These are phyloP conservation scores for Gaillardinia entomophila DNA, from an alignment of 805 yeast species.

Conservation along the genomic window DNA sequence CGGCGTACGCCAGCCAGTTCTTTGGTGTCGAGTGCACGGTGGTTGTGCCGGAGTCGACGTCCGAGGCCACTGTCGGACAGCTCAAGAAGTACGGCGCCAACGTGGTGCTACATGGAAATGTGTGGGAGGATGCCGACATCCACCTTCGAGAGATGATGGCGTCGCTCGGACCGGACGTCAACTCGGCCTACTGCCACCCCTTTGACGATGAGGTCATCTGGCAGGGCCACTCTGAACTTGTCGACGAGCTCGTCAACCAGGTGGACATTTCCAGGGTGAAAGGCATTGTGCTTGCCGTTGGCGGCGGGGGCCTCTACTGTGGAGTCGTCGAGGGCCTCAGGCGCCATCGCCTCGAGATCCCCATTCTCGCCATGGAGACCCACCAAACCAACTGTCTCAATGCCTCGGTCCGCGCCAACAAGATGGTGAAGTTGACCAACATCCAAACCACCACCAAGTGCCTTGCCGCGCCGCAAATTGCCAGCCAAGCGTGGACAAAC, in stretches of 20 bases:
- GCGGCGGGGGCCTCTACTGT: constrained; percentile 31
- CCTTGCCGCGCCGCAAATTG: constrained; percentile 23
- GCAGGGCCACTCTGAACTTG: constrained; percentile 24
- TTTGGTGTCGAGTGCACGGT: constrained; percentile 22
- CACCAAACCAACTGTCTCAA: constrained; percentile 17
- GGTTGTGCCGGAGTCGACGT: constrained; percentile 19
- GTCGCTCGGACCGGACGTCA: constrained; percentile 4
- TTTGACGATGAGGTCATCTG: constrained; percentile 24
- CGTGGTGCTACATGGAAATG: constrained; percentile 18
- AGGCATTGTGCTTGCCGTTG: constrained; percentile 25
- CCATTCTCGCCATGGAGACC: constrained; percentile 24
- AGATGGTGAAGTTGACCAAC: constrained; percentile 11
- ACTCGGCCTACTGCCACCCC: constrained; percentile 27
- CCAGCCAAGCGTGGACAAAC: constrained; percentile 12
- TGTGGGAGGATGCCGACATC: constrained; percentile 29
- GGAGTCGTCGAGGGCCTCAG: constrained; percentile 22
- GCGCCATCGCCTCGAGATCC: constrained; percentile 10
- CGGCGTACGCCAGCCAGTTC: constrained; percentile 20
- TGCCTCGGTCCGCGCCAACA: constrained; percentile 13
- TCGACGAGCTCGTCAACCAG: constrained; percentile 18
- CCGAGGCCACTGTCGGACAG: constrained; percentile 12
- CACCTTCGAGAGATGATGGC: constrained; percentile 13
- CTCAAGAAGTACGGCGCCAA: constrained; percentile 16
- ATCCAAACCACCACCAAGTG: constrained; percentile 21
- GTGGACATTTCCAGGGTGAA: constrained; percentile 12